Percentiles rank a stretch among this genome's conserved stretches.
Conservation (phyloP, 352 stramenopile species). For the Aphanomyces stellatus region DNA sequence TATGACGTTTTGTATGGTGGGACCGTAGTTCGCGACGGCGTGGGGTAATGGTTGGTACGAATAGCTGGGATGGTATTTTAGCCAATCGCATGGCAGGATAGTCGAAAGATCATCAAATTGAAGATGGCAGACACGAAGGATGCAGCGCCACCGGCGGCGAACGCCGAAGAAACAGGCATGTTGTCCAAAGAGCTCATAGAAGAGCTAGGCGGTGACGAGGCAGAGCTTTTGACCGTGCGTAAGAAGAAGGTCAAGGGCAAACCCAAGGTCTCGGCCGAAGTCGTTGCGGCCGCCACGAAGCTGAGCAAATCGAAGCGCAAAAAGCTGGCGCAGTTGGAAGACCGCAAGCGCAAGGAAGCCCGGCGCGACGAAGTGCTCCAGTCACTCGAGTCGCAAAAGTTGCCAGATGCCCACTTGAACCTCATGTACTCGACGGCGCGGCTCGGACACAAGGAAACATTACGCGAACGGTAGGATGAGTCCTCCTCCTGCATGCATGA, state of each 20-base stretch:
- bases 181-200: conserved; percentile 56
- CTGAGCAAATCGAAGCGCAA: conserved; percentile 79
- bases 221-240: conserved; percentile 52
- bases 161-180: conserved; percentile 24
- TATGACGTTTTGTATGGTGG: background rate
- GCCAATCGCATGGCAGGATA: background rate
- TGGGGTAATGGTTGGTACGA: background rate
- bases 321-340: conserved; percentile 66
- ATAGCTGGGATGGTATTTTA: background rate
- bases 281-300: conserved; percentile 50
- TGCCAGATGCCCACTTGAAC: conserved; percentile 54
- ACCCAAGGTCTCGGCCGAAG: conserved; percentile 33
- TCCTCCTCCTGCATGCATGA: background rate
- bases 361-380: conserved; percentile 67
- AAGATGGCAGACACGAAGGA: background rate
- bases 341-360: conserved; percentile 69
- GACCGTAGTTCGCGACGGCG: background rate
- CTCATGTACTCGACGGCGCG: conserved; percentile 69
- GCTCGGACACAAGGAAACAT: conserved; percentile 74
- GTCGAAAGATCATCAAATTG: conserved; percentile 5
- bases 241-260: conserved; percentile 49
- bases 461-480: conserved; percentile 38
- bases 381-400: conserved; percentile 50
- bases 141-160: background rate
- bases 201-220: conserved; percentile 50